A percentile compares a stretch with the other conserved stretches of the same genome.
Conservation (phyloP, 495 filamentous ascomycete genomes). For the Aspergillus nidulans region DNA sequence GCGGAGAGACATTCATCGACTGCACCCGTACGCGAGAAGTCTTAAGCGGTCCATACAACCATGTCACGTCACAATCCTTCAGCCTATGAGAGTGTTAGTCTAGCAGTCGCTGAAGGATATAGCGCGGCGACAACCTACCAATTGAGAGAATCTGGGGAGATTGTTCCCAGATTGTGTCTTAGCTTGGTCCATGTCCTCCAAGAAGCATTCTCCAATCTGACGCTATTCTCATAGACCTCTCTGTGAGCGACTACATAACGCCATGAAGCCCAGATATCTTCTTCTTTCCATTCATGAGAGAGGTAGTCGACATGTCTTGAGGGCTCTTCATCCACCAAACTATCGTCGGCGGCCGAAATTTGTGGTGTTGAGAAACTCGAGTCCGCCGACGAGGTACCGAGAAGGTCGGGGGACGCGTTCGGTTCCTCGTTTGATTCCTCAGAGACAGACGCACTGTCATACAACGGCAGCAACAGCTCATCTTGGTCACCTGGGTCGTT, state of each 20-base stretch:
- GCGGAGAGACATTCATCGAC: constrained; percentile 43
- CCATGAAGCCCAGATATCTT: constrained; percentile 98
- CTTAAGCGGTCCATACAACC: constrained; percentile 93
- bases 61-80: constrained; percentile 96
- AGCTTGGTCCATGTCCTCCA: constrained; percentile 97
- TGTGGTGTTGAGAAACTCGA: constrained; percentile 14
- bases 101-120: constrained; percentile 9
- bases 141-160: constrained; percentile 84
- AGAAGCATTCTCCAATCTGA: constrained; percentile 89
- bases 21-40: constrained; percentile 48
- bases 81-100: constrained; percentile 56
- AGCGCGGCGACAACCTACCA: constrained; percentile 54
- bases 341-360: constrained; percentile 71
- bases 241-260: constrained; percentile 78
- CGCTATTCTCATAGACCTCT: constrained; percentile 72
- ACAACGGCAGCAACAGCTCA: constrained; percentile 53
- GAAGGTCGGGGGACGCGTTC: constrained; percentile 21
- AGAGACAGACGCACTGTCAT: constrained; percentile 37
- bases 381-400: constrained; percentile 18
- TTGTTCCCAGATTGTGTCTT: constrained; percentile 77
- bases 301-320: constrained; percentile 95
- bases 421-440: constrained; percentile 21
- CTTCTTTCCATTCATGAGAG: constrained; percentile 91
- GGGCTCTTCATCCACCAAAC: constrained; percentile 68
- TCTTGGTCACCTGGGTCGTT: constrained; percentile 51